Base-by-base conservation (phyloP, 2,329 filamentous ascomycete species). In the Phyllosticta capitalensis region DNA sequence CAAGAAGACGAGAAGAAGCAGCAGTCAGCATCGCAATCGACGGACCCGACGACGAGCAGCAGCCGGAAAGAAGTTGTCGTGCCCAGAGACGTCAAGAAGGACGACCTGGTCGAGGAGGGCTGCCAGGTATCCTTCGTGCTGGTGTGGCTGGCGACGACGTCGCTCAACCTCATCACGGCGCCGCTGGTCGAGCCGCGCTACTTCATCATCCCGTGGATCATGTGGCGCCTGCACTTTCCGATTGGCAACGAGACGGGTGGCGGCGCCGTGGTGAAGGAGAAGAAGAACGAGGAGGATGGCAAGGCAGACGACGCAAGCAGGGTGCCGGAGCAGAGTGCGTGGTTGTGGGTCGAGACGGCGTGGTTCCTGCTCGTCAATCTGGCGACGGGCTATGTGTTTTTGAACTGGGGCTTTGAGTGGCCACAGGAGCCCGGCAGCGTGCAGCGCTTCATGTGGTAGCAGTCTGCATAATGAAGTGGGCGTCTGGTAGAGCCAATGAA, bases 141-240 rank as follows among this genome's bases (percentile, higher is more conserved):
- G 21, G 73, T 86, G 28, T 86, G 81, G 79, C 71, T 96, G 7
- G 74, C 85, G 4, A 82, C 92, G 0, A 91, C 91, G 0, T 69
- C 86, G 0, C 78, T 96, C 3, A 92, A 89, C 0, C 81, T 99
- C 12, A 76, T 96, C 58, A 94, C 90, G 0, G 92, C 94, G 0
- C 92, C 94, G 0, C 81, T 99, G 0, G 92, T 99, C 9, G 94
- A 99, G 72, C 94, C 94, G 14, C 83, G 94, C 14, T 99, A 99
- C 73, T 96, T 96, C 72, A 95, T 99, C 69, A 80, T 96, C 12
- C 92, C 92, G 0, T 99, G 91, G 90, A 82, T 96, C 9, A 85
- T 96, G 67, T 97, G 92, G 90, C 82, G 94, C 0, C 75, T 97
- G 7, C 82, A 95, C 67, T 75, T 95, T 0, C 90, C 90, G 0